Evolutionary conservation across 177 flowering plant genomes (phyloP).

Genomic region (Vitis hybrid): DNA sequence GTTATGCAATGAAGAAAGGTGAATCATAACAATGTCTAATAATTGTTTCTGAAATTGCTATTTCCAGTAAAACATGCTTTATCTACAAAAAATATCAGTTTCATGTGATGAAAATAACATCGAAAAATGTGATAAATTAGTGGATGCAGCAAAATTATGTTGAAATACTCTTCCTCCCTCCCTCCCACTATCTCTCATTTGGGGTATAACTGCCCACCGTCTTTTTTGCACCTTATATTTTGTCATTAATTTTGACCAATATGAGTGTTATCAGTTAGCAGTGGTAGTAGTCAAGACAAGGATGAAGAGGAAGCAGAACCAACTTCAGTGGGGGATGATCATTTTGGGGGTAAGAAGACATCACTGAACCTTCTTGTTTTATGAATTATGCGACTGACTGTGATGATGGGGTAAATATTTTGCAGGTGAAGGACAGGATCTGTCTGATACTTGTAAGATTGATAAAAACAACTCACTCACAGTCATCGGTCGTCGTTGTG

Average conservation of each 20-base stretch:
- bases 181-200: no score
- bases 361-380: neutral
- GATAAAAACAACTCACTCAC: constrained; percentile 23
- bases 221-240: neutral
- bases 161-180: no score
- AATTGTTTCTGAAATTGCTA: neutral
- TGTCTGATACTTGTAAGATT: constrained; percentile 17
- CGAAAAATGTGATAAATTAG: no score
- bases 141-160: no score
- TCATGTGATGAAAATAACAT: no score
- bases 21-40: neutral
- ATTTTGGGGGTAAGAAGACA: constrained; percentile 29
- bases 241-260: constrained; percentile 13
- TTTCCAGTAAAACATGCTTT: neutral
- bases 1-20: constrained; percentile 58
- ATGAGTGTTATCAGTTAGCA: constrained; percentile 45
- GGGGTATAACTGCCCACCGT: no score
- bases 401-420: constrained; percentile 2
- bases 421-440: constrained; percentile 36
- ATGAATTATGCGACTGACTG: constrained; percentile 10
- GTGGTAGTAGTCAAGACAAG: constrained; percentile 45
- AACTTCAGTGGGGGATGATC: constrained; percentile 18
- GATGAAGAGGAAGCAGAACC: constrained; percentile 32
- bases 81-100: no score
- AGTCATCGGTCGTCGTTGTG: constrained; percentile 54